Evolutionary conservation across 176 grass and related monocot genomes (phyloP).

Genomic region (Pharus latifolius): DNA sequence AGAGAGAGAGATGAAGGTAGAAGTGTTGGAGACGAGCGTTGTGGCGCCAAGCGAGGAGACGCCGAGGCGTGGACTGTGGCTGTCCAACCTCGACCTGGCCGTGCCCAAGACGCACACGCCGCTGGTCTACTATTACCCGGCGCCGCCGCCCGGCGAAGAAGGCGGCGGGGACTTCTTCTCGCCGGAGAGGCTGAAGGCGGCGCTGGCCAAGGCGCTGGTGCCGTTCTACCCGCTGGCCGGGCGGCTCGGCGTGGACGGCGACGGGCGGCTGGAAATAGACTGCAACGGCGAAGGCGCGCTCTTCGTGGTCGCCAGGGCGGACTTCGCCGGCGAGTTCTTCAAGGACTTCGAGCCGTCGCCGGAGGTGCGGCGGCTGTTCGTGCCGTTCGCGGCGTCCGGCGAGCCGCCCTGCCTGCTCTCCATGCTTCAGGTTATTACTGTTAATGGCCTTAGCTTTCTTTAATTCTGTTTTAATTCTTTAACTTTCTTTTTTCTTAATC

Average conservation of each 20-base stretch:
- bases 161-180: not conserved
- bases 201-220: conserved; percentile 26
- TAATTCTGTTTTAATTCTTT: too few relatives aligned
- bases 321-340: conserved; percentile 2
- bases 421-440: conserved; percentile 20
- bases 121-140: conserved; percentile 32
- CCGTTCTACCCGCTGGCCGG: conserved; percentile 44
- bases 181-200: conserved; percentile 2
- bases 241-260: not conserved
- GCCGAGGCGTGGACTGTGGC: conserved; percentile 12
- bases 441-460: not conserved
- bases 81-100: conserved; percentile 41
- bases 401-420: conserved; percentile 6
- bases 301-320: conserved; percentile 25
- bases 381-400: conserved; percentile 10
- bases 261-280: conserved; percentile 22
- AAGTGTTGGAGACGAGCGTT: conserved; percentile 18
- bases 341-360: conserved; percentile 10
- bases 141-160: not conserved
- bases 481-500: too few relatives aligned
- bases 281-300: conserved; percentile 41
- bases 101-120: conserved; percentile 16
- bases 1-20: not conserved
- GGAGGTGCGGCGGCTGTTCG: conserved; percentile 17
- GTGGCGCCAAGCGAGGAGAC: conserved; percentile 24